Evolutionary conservation across 2,329 filamentous ascomycete species (phyloP), one percentile per base, ranked within the genome.

Genomic region (Samsoniella hepiali): DNA sequence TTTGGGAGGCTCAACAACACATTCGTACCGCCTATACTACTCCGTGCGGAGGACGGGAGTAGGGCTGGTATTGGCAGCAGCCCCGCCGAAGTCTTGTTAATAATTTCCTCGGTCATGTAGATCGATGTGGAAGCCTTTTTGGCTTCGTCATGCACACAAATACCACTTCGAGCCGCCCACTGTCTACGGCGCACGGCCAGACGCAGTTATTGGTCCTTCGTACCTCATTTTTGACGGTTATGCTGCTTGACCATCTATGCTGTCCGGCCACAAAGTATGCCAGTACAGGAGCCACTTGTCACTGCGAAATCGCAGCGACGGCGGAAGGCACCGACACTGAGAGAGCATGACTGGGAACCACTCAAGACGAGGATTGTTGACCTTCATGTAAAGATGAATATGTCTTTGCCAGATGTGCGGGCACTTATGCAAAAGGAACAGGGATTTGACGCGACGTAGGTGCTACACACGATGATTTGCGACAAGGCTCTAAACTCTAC

Each of bases 301-400:
- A n/a, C 42, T 36, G 40, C 56, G 31, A 47, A 49, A 49, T 2
- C 56, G 29, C 40, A 58, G 56, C 56, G 31, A 29, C 56, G 56
- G 31, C 56, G 56, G 10, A 58, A 58, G 42, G 56, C 56, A 8
- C 56, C 56, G 1, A 58, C 56, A 10, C 42, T 58, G 31, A 22
- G 56, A 36, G 56, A 49, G 42, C 44, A 38, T 32, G 56, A 58
- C 42, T 58, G 56, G 56, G 56, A 58, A 17, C 56, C 56, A 5
- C 44, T 58, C 42, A 58, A 58, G 44, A 36, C 56, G 4, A 17
- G 42, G 10, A 58, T 58, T 27, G 31, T 58, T 42, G 56, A 58
- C n/a, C 42, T 58, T 2, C 42, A 58, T 22, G 29, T 58, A 8
- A 47, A 36, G 29, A 15, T 38, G 29, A 58, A 58, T n/a, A 29